A percentile compares a stretch with the other conserved stretches of the same genome.
Evolutionary conservation across 2,329 filamentous ascomycete species (phyloP).

Genomic region (Clarireedia hainanense): DNA sequence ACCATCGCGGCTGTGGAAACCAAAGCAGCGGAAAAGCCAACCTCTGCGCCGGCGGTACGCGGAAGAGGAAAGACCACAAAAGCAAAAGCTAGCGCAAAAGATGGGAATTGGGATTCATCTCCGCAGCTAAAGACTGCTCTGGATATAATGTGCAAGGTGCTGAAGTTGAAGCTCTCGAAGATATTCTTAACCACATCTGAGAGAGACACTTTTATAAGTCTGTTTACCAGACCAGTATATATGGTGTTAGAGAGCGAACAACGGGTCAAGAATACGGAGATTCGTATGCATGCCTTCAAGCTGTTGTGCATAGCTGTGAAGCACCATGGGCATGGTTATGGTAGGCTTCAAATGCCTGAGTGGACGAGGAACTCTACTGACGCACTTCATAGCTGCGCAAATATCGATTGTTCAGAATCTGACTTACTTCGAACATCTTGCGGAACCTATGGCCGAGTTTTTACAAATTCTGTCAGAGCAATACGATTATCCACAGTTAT

Average conservation of each 20-base stretch:
- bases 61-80: slow-evolving; percentile 68
- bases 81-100: slow-evolving; percentile 54
- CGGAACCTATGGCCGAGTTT: slow-evolving; percentile 98
- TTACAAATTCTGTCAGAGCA: slow-evolving; percentile 92
- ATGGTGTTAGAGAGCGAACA: slow-evolving; percentile 91
- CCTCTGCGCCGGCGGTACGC: slow-evolving; percentile 59
- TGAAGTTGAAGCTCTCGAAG: slow-evolving; percentile 84
- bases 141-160: slow-evolving; percentile 90
- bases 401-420: slow-evolving; percentile 96
- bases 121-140: slow-evolving; percentile 80
- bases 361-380: slow-evolving; percentile 21
- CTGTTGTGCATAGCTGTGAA: slow-evolving; percentile 95
- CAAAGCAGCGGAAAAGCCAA: slow-evolving; percentile 84
- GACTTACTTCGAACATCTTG: slow-evolving; percentile 97
- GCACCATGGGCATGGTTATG: slow-evolving; percentile 94
- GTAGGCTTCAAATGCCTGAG: slow-evolving; percentile 39
- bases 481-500: slow-evolving; percentile 93
- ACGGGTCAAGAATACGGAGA: slow-evolving; percentile 77
- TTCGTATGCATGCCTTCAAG: slow-evolving; percentile 96
- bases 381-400: slow-evolving; percentile 65
- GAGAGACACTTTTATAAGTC: slow-evolving; percentile 84
- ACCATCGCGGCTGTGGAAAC: slow-evolving; percentile 89
- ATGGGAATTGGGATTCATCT: slow-evolving; percentile 81
- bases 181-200: slow-evolving; percentile 97
- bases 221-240: slow-evolving; percentile 90